These are phyloP conservation scores for Chlorophyllum brunneum DNA, from an alignment of 768 basidiomycete genomes.

Conservation along the genomic window DNA sequence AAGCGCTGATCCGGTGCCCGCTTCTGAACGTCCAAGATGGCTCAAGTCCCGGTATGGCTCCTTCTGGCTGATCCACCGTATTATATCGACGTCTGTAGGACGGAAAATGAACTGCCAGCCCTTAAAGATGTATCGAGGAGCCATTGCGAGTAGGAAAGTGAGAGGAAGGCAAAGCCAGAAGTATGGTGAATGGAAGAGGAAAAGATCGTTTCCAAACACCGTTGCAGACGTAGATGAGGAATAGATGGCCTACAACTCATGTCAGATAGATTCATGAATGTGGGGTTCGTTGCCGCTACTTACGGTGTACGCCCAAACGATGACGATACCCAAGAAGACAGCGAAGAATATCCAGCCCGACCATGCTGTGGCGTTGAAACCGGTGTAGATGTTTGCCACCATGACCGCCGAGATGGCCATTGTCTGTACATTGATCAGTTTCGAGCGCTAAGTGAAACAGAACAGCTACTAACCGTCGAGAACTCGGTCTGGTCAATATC, in stretches of 20 bases:
- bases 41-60: constrained; percentile 60
- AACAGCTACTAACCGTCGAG: constrained; percentile 57
- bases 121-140: constrained; percentile 74
- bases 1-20: constrained; percentile 9
- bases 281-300: constrained; percentile 18
- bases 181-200: constrained; percentile 76
- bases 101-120: constrained; percentile 65
- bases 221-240: constrained; percentile 71
- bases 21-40: not conserved
- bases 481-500: constrained; percentile 73
- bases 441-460: not conserved
- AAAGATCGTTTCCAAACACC: constrained; percentile 72
- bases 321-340: constrained; percentile 72
- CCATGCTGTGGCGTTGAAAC: constrained; percentile 86
- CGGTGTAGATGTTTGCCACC: constrained; percentile 78
- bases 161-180: constrained; percentile 85
- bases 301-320: constrained; percentile 79
- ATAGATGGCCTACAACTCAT: constrained; percentile 62
- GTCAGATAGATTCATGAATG: not conserved
- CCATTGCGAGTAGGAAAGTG: constrained; percentile 63
- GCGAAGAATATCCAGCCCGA: constrained; percentile 86
- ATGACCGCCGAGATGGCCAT: constrained; percentile 83
- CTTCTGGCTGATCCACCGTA: constrained; percentile 67
- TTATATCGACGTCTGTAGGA: constrained; percentile 76
- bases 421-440: constrained; percentile 36